Evolutionary conservation across 1,284 basidiomycete species (phyloP).

Genomic region (Mycena sp.): DNA sequence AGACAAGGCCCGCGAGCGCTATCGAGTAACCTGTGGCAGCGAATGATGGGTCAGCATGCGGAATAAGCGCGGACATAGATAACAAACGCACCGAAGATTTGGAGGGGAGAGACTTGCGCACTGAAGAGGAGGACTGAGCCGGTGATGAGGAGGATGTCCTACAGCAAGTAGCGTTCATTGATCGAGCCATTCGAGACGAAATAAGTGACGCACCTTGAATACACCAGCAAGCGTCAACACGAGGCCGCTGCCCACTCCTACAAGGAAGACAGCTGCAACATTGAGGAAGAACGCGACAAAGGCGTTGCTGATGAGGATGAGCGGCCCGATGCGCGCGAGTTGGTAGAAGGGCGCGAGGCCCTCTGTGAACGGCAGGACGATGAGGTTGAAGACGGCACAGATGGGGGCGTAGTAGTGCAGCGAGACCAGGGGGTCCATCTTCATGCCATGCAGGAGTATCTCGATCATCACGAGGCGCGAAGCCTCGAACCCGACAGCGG

Average conservation of each 20-base stretch:
- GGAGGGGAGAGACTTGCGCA: slow-evolving; percentile 80
- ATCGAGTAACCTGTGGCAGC: slow-evolving; percentile 82
- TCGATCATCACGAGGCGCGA: slow-evolving; percentile 97
- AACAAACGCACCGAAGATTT: slow-evolving; percentile 78
- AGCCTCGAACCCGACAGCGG: slow-evolving; percentile 84
- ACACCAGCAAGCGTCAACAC: slow-evolving; percentile 95
- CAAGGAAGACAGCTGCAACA: slow-evolving; percentile 94
- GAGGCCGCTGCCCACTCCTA: slow-evolving; percentile 88
- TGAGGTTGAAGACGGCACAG: slow-evolving; percentile 90
- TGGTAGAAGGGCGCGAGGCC: slow-evolving; percentile 89
- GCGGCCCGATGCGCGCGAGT: slow-evolving; percentile 76
- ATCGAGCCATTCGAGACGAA: not conserved
- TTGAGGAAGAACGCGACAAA: slow-evolving; percentile 91
- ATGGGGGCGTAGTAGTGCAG: slow-evolving; percentile 97
- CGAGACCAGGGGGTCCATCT: slow-evolving; percentile 97
- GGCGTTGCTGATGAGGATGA: slow-evolving; percentile 87
- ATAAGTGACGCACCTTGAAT: slow-evolving; percentile 72
- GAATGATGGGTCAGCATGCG: slow-evolving; percentile 4
- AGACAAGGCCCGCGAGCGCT: slow-evolving; percentile 81
- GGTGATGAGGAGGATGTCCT: slow-evolving; percentile 94
- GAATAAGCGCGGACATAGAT: not conserved
- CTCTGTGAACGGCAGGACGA: slow-evolving; percentile 89
- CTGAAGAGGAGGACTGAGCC: slow-evolving; percentile 91
- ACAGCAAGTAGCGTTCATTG: slow-evolving; percentile 3
- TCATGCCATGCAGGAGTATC: slow-evolving; percentile 93